Evolutionary conservation across 345 rosid genomes (phyloP), one percentile per base, ranked within the genome.

Genomic region (Lumnitzera littorea): DNA sequence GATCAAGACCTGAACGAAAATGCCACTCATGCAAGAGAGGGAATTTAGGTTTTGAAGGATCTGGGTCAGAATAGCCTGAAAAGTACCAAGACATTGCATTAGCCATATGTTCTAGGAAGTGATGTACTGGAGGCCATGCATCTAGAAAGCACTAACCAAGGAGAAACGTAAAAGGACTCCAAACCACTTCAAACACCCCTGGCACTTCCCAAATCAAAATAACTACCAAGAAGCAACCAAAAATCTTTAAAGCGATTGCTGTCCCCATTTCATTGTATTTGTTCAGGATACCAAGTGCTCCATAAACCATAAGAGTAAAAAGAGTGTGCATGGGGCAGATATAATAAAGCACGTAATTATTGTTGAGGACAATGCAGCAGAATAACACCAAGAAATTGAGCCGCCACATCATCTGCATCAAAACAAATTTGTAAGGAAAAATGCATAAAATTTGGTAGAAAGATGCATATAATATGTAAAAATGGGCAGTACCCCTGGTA

Each of bases 251-350:
- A 59, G 92, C 95, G 4, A 94, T 90, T 54, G 87, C 91, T 43
- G 84, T 72, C 25, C 96, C 91, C 53, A 64, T 70, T 76, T 94
- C 97, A 55, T 94, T 94, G 80, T 88, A 83, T 70, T 90, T 86
- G 89, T 83, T 86, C 75, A 88, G 62, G 58, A 90, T 90, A 74
- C 92, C 95, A 63, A 94, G 96, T 2, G 97, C 91, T 56, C 88
- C 96, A 49, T 94, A 94, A 65, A 94, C 99, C 99, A 94, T 88
- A 27, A 94, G 95, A 76, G 99, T 94, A 78, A 94, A 94, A 66
- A 94, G 81, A 59, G 99, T 94, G 73, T 94, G 99, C 99, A 94
- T 94, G 27, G 99, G 99, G 73, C 99, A 94, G 57, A 94, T 94
- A 75, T 94, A 94, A 71, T 94, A 94, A 46, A 94, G 83, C 86